Percentiles rank a stretch among this genome's conserved stretches.
Evolutionary conservation across 805 yeast species (phyloP).

Genomic region (Ogataea glucozyma): DNA sequence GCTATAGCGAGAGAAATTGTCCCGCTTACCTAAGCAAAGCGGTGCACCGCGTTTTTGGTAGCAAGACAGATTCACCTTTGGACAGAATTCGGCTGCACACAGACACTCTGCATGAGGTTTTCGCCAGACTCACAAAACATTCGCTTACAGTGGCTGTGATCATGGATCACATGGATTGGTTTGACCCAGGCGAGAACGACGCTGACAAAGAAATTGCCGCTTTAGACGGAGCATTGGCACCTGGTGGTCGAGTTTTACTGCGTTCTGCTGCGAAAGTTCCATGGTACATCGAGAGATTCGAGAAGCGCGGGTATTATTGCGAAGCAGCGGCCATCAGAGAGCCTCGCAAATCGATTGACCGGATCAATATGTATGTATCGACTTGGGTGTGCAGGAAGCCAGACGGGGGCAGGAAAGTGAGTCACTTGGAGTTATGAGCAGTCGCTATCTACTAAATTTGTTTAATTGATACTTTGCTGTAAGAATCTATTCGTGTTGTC

Average conservation of each 20-base stretch:
- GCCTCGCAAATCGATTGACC: constrained; percentile 66
- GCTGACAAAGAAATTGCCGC: constrained; percentile 69
- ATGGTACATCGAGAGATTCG: constrained; percentile 75
- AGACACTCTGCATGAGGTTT: constrained; percentile 74
- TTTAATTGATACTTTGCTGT: too few relatives aligned
- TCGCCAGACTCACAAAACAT: constrained; percentile 59
- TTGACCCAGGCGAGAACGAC: constrained; percentile 62
- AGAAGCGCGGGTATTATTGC: constrained; percentile 65
- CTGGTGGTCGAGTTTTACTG: constrained; percentile 72
- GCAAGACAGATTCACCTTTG: constrained; percentile 47
- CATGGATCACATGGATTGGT: constrained; percentile 96
- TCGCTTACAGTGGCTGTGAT: constrained; percentile 76
- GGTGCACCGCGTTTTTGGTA: constrained; percentile 54
- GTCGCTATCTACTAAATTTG: too few relatives aligned
- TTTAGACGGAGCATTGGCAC: constrained; percentile 58
- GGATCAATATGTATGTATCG: constrained; percentile 86
- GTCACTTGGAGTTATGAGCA: constrained; percentile 41
- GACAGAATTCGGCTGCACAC: constrained; percentile 77
- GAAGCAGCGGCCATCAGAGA: constrained; percentile 68
- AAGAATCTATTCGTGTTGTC: too few relatives aligned
- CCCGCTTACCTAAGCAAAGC: constrained; percentile 70
- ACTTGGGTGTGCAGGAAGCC: constrained; percentile 79
- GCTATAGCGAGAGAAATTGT: constrained; percentile 62
- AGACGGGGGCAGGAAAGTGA: constrained; percentile 45
- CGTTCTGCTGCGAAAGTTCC: constrained; percentile 75